Evolutionary conservation across 1,139 yeast genomes (phyloP), one percentile per base, ranked within the genome.

Genomic region (Pichia sp.): DNA sequence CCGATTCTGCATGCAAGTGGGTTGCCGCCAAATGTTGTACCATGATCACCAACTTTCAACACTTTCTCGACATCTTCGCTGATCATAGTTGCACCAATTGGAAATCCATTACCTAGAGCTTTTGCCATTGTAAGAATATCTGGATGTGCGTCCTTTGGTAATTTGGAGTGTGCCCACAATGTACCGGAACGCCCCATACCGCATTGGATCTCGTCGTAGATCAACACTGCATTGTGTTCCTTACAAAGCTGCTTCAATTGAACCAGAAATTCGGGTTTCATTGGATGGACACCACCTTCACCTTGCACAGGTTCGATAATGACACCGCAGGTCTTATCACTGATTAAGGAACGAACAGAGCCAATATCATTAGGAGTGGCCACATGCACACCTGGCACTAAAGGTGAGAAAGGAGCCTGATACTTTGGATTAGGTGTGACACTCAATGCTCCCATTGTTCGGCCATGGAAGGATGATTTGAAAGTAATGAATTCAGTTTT

Each of bases 291-390:
- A 56, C 99, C 99, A 52, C 99, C 99, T 73, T 93, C 99, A 60
- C 98, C 99, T 73, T 93, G 99, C 55, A 93, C 84, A 21, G 99
- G 99, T 71, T 93, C 99, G 41, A 93, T 83, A 52, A 93, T 91
- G 40, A 93, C 95, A 50, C 91, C 99, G 64, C 96, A 89, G 0
- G 96, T 85, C 62, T 85, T 81, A 9, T 85, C 86, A 55, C 77
- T 77, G 51, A 90, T 83, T 18, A 83, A 64, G 2, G 68, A 62
- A 57, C 82, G 76, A 12, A 88, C 83, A 31, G 85, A 77, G 47
- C 72, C 76, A 41, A 84, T 72, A 62, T 84, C 81, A 56, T 79
- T 80, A 50, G 85, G 74, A 49, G 74, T 73, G 19, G 91, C 93
- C 45, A 78, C 75, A 51, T 78, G 73, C 50, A 90, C 86, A 4